Percentiles rank a stretch among this genome's conserved stretches.
Evolutionary conservation across 2,329 filamentous ascomycete genomes (phyloP).

Genomic region (Intubia oerlemansii): DNA sequence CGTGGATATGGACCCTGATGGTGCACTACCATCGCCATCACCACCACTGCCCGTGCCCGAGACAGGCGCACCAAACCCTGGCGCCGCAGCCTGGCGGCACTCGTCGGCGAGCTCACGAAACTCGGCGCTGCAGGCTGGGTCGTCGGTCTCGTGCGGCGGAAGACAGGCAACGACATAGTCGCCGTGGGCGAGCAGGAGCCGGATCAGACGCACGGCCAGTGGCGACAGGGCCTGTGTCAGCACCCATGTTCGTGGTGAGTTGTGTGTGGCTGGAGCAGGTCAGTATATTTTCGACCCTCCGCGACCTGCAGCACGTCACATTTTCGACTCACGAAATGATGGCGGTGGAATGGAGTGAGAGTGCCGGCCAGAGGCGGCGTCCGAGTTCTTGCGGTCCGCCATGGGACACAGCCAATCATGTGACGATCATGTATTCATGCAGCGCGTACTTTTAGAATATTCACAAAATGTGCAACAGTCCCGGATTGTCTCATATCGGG

Average conservation of each 20-base stretch:
- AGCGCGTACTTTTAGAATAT: too few relatives aligned
- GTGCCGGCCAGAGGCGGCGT: slow-evolving; percentile 20
- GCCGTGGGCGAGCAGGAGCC: slow-evolving; percentile 68
- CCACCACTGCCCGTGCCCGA: neutral
- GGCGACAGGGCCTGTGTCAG: slow-evolving; percentile 74
- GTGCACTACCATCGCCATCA: too few relatives aligned
- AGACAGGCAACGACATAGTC: slow-evolving; percentile 79
- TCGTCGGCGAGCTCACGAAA: slow-evolving; percentile 61
- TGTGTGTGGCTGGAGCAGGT: slow-evolving; percentile 31
- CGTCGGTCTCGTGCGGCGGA: slow-evolving; percentile 55
- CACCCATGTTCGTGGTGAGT: slow-evolving; percentile 77
- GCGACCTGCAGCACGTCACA: neutral
- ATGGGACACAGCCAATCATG: too few relatives aligned
- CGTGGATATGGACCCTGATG: too few relatives aligned
- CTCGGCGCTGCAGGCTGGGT: slow-evolving; percentile 53
- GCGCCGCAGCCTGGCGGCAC: too few relatives aligned
- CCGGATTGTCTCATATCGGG: too few relatives aligned
- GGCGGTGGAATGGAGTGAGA: slow-evolving; percentile 23
- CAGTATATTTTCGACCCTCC: neutral
- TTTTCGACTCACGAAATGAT: slow-evolving; percentile 33
- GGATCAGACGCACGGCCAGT: slow-evolving; percentile 61
- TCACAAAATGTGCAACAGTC: too few relatives aligned
- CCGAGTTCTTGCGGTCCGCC: slow-evolving; percentile 24
- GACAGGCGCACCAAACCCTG: too few relatives aligned
- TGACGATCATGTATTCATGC: too few relatives aligned